A percentile compares a stretch with the other conserved stretches of the same genome.
Conservation (phyloP, 1,139 yeast species). For the Magnusiomyces fungicola region DNA sequence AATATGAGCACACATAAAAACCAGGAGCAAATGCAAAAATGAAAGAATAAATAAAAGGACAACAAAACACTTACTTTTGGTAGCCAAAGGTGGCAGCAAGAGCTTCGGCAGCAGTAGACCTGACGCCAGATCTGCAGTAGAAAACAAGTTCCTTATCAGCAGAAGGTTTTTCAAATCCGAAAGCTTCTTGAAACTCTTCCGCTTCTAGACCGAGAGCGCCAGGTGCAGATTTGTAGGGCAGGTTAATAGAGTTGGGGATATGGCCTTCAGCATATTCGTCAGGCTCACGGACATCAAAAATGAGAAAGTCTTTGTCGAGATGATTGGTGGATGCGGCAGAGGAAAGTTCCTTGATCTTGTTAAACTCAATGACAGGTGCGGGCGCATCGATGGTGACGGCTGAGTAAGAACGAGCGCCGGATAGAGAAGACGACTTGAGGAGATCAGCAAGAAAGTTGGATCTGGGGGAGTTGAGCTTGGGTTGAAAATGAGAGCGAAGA, state of each 20-base stretch:
- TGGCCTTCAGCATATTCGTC: conserved; percentile 61
- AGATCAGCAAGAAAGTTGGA: neutral
- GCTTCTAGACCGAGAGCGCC: conserved; percentile 80
- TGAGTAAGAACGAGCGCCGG: conserved; percentile 20
- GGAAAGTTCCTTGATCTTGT: conserved; percentile 47
- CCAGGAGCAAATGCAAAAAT: no score
- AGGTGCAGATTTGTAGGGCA: conserved; percentile 87
- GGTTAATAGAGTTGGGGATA: conserved; percentile 78
- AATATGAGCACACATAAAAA: no score
- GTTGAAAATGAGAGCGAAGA: neutral
- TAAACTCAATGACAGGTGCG: conserved; percentile 51
- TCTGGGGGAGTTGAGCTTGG: neutral
- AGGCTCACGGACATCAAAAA: conserved; percentile 92
- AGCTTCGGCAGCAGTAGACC: conserved; percentile 88
- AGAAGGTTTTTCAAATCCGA: conserved; percentile 79
- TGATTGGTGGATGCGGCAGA: conserved; percentile 1
- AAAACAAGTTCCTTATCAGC: conserved; percentile 68
- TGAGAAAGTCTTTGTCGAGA: conserved; percentile 35
- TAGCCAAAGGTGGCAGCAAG: conserved; percentile 88
- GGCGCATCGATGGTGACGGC: conserved; percentile 31
- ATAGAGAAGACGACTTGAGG: neutral
- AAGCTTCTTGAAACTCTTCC: conserved; percentile 72
- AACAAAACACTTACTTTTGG: conserved; percentile 35
- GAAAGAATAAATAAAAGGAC: neutral
- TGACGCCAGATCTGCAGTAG: conserved; percentile 88